phyloP scores from a whole-genome alignment of 2,329 filamentous ascomycete genomes.

The Alternaria triticina region DNA sequence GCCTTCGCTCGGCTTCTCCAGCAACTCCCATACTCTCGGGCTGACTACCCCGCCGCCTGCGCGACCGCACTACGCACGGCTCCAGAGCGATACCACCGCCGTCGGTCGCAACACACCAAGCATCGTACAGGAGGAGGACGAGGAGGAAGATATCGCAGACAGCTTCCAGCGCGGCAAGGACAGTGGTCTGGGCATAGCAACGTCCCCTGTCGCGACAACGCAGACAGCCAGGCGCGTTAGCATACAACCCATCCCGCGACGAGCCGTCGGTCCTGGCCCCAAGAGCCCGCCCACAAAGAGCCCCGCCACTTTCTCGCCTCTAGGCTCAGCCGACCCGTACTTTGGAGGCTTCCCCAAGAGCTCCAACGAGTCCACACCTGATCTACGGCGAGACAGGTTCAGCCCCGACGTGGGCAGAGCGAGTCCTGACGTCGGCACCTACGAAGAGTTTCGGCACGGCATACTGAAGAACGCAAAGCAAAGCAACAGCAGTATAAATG shows the following conservation, averaged over 20 bases:
- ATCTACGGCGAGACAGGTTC: slow-evolving; percentile 38
- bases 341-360: slow-evolving; percentile 33
- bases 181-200: slow-evolving; percentile 47
- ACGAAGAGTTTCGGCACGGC: slow-evolving; percentile 37
- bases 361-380: slow-evolving; percentile 40
- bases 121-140: slow-evolving; percentile 39
- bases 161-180: slow-evolving; percentile 24
- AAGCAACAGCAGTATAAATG: slow-evolving; percentile 28
- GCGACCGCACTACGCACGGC: slow-evolving; percentile 45
- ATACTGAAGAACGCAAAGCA: slow-evolving; percentile 27
- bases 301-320: slow-evolving; percentile 29
- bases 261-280: slow-evolving; percentile 21
- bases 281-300: slow-evolving; percentile 29
- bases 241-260: slow-evolving; percentile 33
- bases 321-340: slow-evolving; percentile 37
- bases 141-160: slow-evolving; percentile 43
- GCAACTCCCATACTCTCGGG: slow-evolving; percentile 30
- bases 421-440: slow-evolving; percentile 37
- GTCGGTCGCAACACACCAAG: slow-evolving; percentile 37
- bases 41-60: slow-evolving; percentile 34
- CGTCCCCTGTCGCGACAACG: slow-evolving; percentile 17
- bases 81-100: slow-evolving; percentile 44
- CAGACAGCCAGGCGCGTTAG: slow-evolving; percentile 18
- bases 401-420: slow-evolving; percentile 15
- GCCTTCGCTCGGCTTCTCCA: slow-evolving; percentile 35